These are phyloP conservation scores for Toxicodendron radicans DNA, from an alignment of 345 rosid species.

Conservation along the genomic window DNA sequence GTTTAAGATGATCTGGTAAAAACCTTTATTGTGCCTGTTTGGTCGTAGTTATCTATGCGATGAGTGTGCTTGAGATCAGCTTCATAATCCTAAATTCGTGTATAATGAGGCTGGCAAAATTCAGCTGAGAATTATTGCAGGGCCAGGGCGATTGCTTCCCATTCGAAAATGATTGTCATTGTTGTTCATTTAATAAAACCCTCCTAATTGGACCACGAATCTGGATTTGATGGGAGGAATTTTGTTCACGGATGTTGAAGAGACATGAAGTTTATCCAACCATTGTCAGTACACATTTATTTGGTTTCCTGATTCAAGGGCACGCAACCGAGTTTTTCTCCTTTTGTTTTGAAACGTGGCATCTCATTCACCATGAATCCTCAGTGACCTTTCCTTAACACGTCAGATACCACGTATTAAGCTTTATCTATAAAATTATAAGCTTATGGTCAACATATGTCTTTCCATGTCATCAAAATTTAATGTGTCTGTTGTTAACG, in stretches of 20 bases:
- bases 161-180: too few species aligned
- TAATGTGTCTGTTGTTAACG: slow-evolving; percentile 1
- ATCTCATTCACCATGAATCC: slow-evolving; percentile 10
- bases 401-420: slow-evolving; percentile 32
- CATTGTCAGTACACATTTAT: neutral
- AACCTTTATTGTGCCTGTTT: too few species aligned
- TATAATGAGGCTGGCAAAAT: too few species aligned
- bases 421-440: slow-evolving; percentile 32
- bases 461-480: slow-evolving; percentile 29
- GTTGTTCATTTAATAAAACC: too few species aligned
- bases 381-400: slow-evolving; percentile 36
- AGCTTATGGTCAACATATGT: slow-evolving; percentile 28
- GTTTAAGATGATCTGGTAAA: too few species aligned
- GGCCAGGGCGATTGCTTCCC: too few species aligned
- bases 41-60: too few species aligned
- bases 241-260: neutral
- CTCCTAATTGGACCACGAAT: too few species aligned
- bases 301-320: slow-evolving; percentile 42
- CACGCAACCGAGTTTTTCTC: slow-evolving; percentile 1
- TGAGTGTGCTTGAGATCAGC: too few species aligned
- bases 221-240: too few species aligned
- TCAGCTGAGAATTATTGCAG: too few species aligned
- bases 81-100: too few species aligned
- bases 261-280: slow-evolving; percentile 45
- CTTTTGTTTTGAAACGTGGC: slow-evolving; percentile 30